A percentile compares a stretch with the other conserved stretches of the same genome.
These are phyloP conservation scores for Fomitopsis pinicola DNA, from an alignment of 1,284 basidiomycete genomes.

Conservation along the genomic window DNA sequence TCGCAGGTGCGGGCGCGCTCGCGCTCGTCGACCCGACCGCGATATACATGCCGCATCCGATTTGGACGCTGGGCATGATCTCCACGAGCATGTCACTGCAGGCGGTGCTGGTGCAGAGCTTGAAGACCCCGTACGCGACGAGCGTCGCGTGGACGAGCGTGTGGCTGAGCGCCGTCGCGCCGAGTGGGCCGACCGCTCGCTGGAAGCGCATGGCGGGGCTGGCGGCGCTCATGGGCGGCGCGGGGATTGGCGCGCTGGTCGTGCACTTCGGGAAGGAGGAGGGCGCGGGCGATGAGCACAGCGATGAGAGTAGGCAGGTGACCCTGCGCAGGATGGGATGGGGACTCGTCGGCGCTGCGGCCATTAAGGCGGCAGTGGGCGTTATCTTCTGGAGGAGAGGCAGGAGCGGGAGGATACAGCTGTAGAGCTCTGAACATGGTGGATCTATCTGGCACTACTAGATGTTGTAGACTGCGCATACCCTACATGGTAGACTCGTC, in stretches of 20 bases:
- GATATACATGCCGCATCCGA: not conserved
- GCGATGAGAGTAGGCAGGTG: not conserved
- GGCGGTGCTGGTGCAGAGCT: slow-evolving; percentile 8
- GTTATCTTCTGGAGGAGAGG: slow-evolving; percentile 6
- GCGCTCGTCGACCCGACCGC: not conserved
- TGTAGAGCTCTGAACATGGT: not conserved
- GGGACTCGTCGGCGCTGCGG: slow-evolving; percentile 1
- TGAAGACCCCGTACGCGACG: slow-evolving; percentile 6
- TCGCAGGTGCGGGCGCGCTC: slow-evolving; percentile 1
- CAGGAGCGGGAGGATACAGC: not conserved
- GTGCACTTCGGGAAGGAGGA: slow-evolving; percentile 4
- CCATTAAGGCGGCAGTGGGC: not conserved
- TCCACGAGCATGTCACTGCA: slow-evolving; percentile 8
- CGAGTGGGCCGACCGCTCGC: not conserved
- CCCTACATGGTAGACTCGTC: not conserved
- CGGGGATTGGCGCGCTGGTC: not conserved
- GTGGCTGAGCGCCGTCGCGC: slow-evolving; percentile 7
- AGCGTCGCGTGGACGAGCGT: slow-evolving; percentile 10
- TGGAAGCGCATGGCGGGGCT: slow-evolving; percentile 3
- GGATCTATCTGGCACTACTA: not conserved
- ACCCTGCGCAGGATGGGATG: not conserved
- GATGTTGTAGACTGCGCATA: not conserved
- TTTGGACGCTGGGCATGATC: slow-evolving; percentile 3
- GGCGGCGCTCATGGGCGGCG: slow-evolving; percentile 4
- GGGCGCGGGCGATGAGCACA: not conserved